phyloP scores from a whole-genome alignment of 2,329 filamentous ascomycete species.

The Aureobasidium vineae region DNA sequence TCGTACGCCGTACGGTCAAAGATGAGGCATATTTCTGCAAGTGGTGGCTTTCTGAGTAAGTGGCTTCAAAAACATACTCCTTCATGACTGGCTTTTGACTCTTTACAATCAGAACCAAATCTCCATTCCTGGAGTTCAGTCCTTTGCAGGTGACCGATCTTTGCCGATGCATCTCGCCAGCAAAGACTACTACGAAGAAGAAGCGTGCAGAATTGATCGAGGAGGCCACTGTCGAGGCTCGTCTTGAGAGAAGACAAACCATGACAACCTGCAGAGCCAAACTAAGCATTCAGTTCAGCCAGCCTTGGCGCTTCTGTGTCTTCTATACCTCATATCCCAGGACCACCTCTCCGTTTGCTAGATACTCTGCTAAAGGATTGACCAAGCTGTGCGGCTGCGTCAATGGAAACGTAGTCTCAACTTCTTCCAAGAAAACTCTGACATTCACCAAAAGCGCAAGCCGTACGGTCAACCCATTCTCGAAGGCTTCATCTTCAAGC shows the following conservation, averaged over 20 bases:
- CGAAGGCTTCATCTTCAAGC: background rate
- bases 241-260: background rate
- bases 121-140: background rate
- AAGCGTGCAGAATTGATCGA: background rate
- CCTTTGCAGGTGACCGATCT: background rate
- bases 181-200: background rate
- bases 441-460: background rate
- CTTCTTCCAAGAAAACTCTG: background rate
- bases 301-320: background rate
- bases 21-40: background rate
- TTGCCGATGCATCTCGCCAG: background rate
- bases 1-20: background rate
- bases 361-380: background rate
- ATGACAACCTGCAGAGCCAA: background rate
- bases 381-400: background rate
- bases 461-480: background rate
- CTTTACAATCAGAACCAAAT: background rate
- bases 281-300: background rate
- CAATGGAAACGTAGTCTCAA: background rate
- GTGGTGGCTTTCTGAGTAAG: background rate
- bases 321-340: background rate
- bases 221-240: background rate
- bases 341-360: background rate
- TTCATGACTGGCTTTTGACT: background rate
- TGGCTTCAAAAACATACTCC: background rate